Evolutionary conservation across 345 rosid genomes (phyloP).

Genomic region (Aurinia saxatilis): DNA sequence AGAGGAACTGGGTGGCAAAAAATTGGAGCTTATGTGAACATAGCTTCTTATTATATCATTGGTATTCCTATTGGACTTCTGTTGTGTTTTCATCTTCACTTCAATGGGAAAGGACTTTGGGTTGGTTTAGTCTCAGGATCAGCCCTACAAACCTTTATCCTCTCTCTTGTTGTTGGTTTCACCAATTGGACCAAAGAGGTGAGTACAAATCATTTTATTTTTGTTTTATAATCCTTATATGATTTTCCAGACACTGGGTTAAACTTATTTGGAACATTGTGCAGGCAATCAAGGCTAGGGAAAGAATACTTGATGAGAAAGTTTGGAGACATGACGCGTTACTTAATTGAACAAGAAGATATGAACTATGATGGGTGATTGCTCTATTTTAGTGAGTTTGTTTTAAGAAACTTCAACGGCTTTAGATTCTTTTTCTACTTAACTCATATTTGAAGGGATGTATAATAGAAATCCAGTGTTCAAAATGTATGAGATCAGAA

Average conservation of each 20-base stretch:
- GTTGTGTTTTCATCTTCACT: constrained; percentile 37
- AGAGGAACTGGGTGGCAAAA: constrained; percentile 73
- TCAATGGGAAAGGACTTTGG: constrained; percentile 56
- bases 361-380: background rate
- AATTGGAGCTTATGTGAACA: constrained; percentile 54
- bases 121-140: constrained; percentile 47
- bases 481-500: background rate
- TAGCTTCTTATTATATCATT: constrained; percentile 44
- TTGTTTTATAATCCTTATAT: background rate
- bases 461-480: background rate
- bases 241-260: background rate
- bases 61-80: constrained; percentile 46
- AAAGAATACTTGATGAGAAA: constrained; percentile 31
- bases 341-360: background rate
- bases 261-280: constrained; percentile 1
- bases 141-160: constrained; percentile 33
- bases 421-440: background rate
- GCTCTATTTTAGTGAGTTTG: background rate
- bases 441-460: background rate
- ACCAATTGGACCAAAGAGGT: constrained; percentile 66
- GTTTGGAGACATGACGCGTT: constrained; percentile 2
- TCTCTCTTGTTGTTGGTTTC: constrained; percentile 33
- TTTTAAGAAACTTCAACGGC: background rate
- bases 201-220: background rate
- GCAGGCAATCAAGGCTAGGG: constrained; percentile 39